Evolutionary conservation across 108 stramenopile genomes (phyloP).

Genomic region (Seminavis robusta): DNA sequence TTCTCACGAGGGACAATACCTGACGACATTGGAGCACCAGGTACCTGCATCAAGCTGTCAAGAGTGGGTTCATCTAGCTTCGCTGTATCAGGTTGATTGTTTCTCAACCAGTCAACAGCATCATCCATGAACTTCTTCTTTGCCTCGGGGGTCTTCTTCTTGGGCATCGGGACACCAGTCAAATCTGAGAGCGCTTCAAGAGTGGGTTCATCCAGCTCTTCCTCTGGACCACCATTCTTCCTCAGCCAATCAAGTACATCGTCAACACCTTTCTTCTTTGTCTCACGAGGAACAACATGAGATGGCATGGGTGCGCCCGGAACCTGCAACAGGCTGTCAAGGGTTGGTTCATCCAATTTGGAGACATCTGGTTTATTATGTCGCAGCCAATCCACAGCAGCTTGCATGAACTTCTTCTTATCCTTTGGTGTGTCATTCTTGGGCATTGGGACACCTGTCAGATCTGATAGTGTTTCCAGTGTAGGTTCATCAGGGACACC

Average conservation of each 20-base stretch:
- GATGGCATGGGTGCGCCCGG: constrained; percentile 2
- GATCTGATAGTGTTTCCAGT: neutral
- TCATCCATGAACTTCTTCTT: too few species aligned
- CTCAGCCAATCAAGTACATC: neutral
- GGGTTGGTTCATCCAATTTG: neutral
- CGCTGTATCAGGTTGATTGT: too few species aligned
- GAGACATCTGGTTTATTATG: constrained; percentile 2
- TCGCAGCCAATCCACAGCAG: constrained; percentile 12
- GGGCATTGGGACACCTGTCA: constrained; percentile 4
- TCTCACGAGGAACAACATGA: neutral
- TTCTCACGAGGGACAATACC: neutral
- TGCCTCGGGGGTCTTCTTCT: too few species aligned
- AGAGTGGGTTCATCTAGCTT: too few species aligned
- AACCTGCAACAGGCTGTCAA: neutral
- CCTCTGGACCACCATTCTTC: neutral
- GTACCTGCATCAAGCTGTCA: too few species aligned
- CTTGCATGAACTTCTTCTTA: constrained; percentile 1
- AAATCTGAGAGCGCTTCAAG: constrained; percentile 1
- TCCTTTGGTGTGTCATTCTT: neutral
- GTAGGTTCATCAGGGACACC: constrained; percentile 1
- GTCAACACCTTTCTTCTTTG: neutral
- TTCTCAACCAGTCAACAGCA: too few species aligned
- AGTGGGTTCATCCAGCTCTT: constrained; percentile 1
- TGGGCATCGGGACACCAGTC: too few species aligned
- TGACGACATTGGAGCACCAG: too few species aligned